A percentile compares a stretch with the other conserved stretches of the same genome.
phyloP scores from a whole-genome alignment of 805 yeast species.

The Wickerhamiella shivajii region DNA sequence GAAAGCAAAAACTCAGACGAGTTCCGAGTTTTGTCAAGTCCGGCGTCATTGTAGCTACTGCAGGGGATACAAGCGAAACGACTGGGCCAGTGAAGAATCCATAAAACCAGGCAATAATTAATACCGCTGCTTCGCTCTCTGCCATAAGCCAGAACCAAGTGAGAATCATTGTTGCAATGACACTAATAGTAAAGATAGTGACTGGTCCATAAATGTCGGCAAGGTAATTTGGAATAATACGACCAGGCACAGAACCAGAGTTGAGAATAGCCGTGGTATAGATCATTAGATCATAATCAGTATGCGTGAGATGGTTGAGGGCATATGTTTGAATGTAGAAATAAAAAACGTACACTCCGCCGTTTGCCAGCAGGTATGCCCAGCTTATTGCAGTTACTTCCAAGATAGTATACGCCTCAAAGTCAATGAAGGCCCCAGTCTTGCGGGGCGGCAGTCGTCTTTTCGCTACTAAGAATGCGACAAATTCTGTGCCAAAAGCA shows the following conservation, averaged over 20 bases:
- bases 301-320: conserved; percentile 1
- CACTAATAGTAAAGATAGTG: conserved; percentile 26
- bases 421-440: conserved; percentile 18
- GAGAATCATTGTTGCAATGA: conserved; percentile 16
- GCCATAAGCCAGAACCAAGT: conserved; percentile 27
- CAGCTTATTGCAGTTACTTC: conserved; percentile 17
- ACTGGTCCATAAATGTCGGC: conserved; percentile 37
- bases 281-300: conserved; percentile 5
- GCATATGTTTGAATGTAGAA: conserved; percentile 25
- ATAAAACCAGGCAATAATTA: conserved; percentile 20
- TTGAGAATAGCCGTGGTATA: conserved; percentile 25
- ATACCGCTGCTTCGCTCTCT: conserved; percentile 21
- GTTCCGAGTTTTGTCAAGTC: conserved; percentile 20
- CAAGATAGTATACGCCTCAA: conserved; percentile 19
- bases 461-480: conserved; percentile 18
- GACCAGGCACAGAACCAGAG: conserved; percentile 33
- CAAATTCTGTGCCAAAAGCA: conserved; percentile 20
- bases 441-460: conserved; percentile 22
- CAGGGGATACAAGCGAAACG: conserved; percentile 23
- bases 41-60: conserved; percentile 20
- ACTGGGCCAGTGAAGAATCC: conserved; percentile 25
- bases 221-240: conserved; percentile 33
- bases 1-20: conserved; percentile 47
- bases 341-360: conserved; percentile 24
- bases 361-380: conserved; percentile 19